Conservation (phyloP, 805 yeast genomes). For the Starmera caribaea region DNA sequence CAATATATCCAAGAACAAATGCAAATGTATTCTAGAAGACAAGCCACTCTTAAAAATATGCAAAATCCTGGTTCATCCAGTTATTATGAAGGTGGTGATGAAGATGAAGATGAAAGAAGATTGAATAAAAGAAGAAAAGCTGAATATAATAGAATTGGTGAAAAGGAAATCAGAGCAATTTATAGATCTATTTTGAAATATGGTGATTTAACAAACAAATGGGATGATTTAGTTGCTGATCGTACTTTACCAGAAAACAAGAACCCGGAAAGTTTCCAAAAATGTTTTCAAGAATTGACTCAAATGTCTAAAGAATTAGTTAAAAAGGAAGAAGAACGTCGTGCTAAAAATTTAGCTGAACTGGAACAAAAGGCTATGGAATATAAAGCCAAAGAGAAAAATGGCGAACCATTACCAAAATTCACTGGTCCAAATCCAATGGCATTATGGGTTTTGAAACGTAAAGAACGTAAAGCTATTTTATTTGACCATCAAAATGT, state of each 20-base stretch:
- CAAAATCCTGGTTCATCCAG: slow-evolving; percentile 35
- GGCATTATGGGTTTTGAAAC: slow-evolving; percentile 49
- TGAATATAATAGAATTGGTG: slow-evolving; percentile 55
- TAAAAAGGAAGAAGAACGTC: slow-evolving; percentile 54
- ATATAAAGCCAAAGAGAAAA: slow-evolving; percentile 35
- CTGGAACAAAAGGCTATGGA: slow-evolving; percentile 52
- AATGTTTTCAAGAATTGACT: slow-evolving; percentile 65
- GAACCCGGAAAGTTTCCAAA: slow-evolving; percentile 67
- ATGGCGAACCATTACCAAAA: slow-evolving; percentile 20
- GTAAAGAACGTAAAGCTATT: slow-evolving; percentile 83
- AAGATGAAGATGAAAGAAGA: slow-evolving; percentile 26
- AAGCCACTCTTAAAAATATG: slow-evolving; percentile 59
- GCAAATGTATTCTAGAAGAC: slow-evolving; percentile 75
- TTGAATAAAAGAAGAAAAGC: slow-evolving; percentile 24
- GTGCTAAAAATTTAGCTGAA: slow-evolving; percentile 43
- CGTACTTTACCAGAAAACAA: slow-evolving; percentile 82
- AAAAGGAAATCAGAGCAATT: slow-evolving; percentile 77
- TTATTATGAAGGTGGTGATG: slow-evolving; percentile 30
- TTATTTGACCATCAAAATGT: slow-evolving; percentile 84
- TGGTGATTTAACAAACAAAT: slow-evolving; percentile 68
- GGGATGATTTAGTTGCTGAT: slow-evolving; percentile 84
- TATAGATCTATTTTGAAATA: slow-evolving; percentile 73
- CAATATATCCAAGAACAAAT: slow-evolving; percentile 82
- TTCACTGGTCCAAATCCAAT: slow-evolving; percentile 32
- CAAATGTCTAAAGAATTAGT: slow-evolving; percentile 52